These are phyloP conservation scores for Microdochium bolleyi DNA, from an alignment of 2,329 filamentous ascomycete species.

Conservation along the genomic window DNA sequence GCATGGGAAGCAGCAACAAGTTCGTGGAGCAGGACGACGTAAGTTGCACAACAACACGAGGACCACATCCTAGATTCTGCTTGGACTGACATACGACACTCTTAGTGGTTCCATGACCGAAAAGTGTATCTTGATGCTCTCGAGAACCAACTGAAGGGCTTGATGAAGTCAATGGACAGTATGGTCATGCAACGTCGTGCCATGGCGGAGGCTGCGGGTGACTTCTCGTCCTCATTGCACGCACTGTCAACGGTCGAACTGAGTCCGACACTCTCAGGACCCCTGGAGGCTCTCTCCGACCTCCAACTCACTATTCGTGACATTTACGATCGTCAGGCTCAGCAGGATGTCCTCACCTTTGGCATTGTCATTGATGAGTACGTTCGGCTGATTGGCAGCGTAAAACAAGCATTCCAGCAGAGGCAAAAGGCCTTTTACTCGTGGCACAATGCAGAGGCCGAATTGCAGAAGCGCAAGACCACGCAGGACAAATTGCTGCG, in stretches of 20 bases:
- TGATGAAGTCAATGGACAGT: conserved; percentile 88
- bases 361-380: conserved; percentile 98
- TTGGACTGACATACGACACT: not conserved
- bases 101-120: conserved; percentile 93
- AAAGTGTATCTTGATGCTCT: conserved; percentile 90
- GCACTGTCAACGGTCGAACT: conserved; percentile 88
- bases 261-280: conserved; percentile 78
- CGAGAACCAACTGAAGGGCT: conserved; percentile 80
- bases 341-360: conserved; percentile 92
- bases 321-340: conserved; percentile 91
- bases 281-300: conserved; percentile 85
- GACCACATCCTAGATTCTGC: too few relatives aligned
- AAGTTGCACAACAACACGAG: conserved; percentile 24
- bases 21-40: conserved; percentile 98
- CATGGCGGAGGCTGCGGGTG: conserved; percentile 84
- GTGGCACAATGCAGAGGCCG: conserved; percentile 86
- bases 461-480: conserved; percentile 80
- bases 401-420: conserved; percentile 88
- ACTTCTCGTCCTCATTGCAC: conserved; percentile 90
- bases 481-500: conserved; percentile 91
- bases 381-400: conserved; percentile 87
- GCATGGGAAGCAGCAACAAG: conserved; percentile 69
- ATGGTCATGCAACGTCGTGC: conserved; percentile 90
- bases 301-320: conserved; percentile 90
- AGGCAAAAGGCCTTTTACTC: conserved; percentile 93